A percentile compares a stretch with the other conserved stretches of the same genome.
Evolutionary conservation across 2,329 filamentous ascomycete genomes (phyloP).

Genomic region (Microdochium bolleyi): DNA sequence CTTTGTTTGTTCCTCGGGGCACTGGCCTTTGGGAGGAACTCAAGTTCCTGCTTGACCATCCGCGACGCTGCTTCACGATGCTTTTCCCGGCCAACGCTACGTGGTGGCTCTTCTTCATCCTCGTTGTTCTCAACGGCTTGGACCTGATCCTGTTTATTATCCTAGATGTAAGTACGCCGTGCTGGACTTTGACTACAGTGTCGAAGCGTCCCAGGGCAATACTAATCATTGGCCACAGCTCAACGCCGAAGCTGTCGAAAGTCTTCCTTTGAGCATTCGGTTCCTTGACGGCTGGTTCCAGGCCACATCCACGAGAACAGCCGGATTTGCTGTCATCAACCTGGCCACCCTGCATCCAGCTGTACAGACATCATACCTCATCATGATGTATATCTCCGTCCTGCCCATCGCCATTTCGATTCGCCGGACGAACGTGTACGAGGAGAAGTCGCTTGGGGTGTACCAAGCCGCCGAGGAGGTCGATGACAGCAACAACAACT

Average conservation of each 20-base stretch:
- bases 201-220: background rate
- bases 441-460: slow-evolving; percentile 78
- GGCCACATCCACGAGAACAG: slow-evolving; percentile 80
- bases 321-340: slow-evolving; percentile 79
- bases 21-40: slow-evolving; percentile 83
- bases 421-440: slow-evolving; percentile 91
- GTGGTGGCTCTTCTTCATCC: slow-evolving; percentile 90
- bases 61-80: slow-evolving; percentile 90
- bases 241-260: slow-evolving; percentile 59
- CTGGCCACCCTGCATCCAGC: slow-evolving; percentile 75
- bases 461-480: slow-evolving; percentile 47
- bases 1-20: slow-evolving; percentile 54
- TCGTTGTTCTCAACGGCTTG: slow-evolving; percentile 72
- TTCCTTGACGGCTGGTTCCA: slow-evolving; percentile 87
- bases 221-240: slow-evolving; percentile 38
- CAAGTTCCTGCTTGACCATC: slow-evolving; percentile 85
- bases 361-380: slow-evolving; percentile 86
- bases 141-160: slow-evolving; percentile 90
- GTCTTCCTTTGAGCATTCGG: slow-evolving; percentile 63
- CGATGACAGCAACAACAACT: slow-evolving; percentile 42
- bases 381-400: slow-evolving; percentile 99
- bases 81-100: slow-evolving; percentile 85
- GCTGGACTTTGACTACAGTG: background rate
- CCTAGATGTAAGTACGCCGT: slow-evolving; percentile 60
- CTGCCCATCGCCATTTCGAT: slow-evolving; percentile 95